These are phyloP conservation scores for Septoria linicola DNA, from an alignment of 2,329 filamentous ascomycete genomes.

Conservation along the genomic window DNA sequence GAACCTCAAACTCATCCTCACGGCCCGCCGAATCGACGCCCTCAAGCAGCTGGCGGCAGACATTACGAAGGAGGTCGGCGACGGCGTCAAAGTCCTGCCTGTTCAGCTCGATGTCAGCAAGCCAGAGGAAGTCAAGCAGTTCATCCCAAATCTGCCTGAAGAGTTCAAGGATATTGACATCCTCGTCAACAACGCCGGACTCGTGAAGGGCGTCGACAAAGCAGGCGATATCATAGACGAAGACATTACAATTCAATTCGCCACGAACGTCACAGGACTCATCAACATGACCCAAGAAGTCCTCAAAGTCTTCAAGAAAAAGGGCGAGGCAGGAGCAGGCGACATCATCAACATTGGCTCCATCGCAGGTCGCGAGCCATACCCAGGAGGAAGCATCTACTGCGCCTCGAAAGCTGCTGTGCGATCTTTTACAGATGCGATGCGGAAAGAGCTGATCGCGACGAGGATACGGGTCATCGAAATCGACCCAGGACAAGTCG, in stretches of 20 bases:
- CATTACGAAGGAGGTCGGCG: slow-evolving; percentile 73
- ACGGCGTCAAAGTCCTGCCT: slow-evolving; percentile 77
- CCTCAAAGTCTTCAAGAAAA: slow-evolving; percentile 71
- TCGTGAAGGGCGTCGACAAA: slow-evolving; percentile 84
- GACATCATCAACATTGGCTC: slow-evolving; percentile 96
- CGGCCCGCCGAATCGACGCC: slow-evolving; percentile 79
- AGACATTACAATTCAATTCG: slow-evolving; percentile 85
- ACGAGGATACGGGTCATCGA: slow-evolving; percentile 81
- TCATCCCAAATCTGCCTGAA: slow-evolving; percentile 71
- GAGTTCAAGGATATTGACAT: slow-evolving; percentile 85
- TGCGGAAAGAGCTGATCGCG: slow-evolving; percentile 79
- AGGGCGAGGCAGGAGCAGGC: slow-evolving; percentile 67
- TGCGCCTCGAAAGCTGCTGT: slow-evolving; percentile 91
- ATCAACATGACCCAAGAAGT: slow-evolving; percentile 96
- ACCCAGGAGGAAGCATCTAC: slow-evolving; percentile 84
- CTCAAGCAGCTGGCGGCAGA: slow-evolving; percentile 73
- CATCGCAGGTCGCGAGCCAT: slow-evolving; percentile 85
- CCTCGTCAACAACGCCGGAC: slow-evolving; percentile 91
- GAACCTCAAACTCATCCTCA: slow-evolving; percentile 78
- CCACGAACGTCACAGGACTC: slow-evolving; percentile 89
- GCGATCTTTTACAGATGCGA: slow-evolving; percentile 75
- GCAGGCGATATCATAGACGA: slow-evolving; percentile 78
- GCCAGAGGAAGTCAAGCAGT: slow-evolving; percentile 67
- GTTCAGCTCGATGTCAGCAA: slow-evolving; percentile 86
- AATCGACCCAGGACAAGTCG: slow-evolving; percentile 87